These are phyloP conservation scores for Astrephomene gubernaculifera DNA, from an alignment of 139 green algal species.

Conservation along the genomic window DNA sequence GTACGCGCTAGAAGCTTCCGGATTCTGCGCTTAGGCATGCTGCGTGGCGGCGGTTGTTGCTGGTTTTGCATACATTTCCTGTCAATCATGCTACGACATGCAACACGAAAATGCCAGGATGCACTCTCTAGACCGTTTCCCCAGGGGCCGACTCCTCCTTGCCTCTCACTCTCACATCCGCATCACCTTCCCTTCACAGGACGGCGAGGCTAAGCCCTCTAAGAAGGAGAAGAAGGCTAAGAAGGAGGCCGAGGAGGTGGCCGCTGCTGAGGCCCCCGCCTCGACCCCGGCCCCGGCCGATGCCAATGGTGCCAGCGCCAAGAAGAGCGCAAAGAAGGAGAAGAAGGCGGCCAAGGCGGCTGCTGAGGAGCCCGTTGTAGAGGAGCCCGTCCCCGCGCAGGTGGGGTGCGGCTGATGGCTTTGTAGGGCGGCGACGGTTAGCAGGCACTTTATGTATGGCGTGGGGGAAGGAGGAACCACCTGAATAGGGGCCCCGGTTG, in stretches of 20 bases:
- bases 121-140: too few relatives aligned
- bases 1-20: background rate
- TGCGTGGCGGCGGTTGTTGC: background rate
- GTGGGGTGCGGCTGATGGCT: too few relatives aligned
- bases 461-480: too few relatives aligned
- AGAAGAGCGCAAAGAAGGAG: conserved; percentile 23
- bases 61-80: background rate
- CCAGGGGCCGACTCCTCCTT: too few relatives aligned
- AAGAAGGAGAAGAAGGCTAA: conserved; percentile 29
- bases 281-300: background rate
- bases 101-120: background rate
- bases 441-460: too few relatives aligned
- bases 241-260: background rate
- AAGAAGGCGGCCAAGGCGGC: conserved; percentile 13
- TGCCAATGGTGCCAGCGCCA: background rate
- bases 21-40: background rate
- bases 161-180: too few relatives aligned
- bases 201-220: background rate
- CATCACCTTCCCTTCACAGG: too few relatives aligned
- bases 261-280: background rate
- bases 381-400: background rate
- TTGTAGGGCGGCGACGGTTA: too few relatives aligned
- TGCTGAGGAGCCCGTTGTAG: background rate
- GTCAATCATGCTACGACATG: too few relatives aligned
- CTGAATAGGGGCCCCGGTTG: too few relatives aligned